These are phyloP conservation scores for Agaricus blazei DNA, from an alignment of 768 basidiomycete genomes.

Conservation along the genomic window DNA sequence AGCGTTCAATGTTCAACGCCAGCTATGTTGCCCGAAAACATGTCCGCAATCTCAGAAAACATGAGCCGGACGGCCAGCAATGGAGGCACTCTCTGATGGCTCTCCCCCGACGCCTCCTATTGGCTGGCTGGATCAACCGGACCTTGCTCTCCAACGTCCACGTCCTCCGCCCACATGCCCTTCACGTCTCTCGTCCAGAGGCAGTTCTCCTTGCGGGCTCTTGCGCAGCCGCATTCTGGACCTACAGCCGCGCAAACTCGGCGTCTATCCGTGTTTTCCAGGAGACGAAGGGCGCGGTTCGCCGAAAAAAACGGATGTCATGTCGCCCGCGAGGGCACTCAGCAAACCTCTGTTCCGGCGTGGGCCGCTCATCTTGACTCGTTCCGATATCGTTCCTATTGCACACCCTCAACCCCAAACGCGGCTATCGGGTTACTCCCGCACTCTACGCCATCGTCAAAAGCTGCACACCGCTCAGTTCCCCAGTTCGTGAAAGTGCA, in stretches of 20 bases:
- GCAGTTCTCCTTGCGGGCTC: neutral
- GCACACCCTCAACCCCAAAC: neutral
- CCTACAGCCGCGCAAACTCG: neutral
- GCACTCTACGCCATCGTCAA: neutral
- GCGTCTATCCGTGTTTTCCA: neutral
- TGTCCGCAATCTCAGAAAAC: too few relatives aligned
- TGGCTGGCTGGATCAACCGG: conserved; percentile 4
- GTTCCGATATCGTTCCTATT: neutral
- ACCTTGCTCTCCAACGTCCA: neutral
- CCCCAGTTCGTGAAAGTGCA: neutral
- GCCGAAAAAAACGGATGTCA: neutral
- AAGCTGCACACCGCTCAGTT: neutral
- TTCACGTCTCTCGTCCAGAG: conserved; percentile 7
- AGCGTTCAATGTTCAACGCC: too few relatives aligned
- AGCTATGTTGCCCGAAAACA: too few relatives aligned
- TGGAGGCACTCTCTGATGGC: neutral
- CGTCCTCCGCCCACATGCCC: neutral
- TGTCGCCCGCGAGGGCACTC: too few relatives aligned
- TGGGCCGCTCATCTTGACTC: conserved; percentile 3
- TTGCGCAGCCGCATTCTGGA: neutral
- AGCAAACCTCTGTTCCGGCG: neutral
- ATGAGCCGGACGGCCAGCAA: neutral
- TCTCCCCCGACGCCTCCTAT: neutral
- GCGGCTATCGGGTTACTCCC: neutral
- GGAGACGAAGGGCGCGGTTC: neutral